Base-by-base conservation (phyloP, 2,329 filamentous ascomycete species). In the Phyllosticta paracitricarpa region DNA sequence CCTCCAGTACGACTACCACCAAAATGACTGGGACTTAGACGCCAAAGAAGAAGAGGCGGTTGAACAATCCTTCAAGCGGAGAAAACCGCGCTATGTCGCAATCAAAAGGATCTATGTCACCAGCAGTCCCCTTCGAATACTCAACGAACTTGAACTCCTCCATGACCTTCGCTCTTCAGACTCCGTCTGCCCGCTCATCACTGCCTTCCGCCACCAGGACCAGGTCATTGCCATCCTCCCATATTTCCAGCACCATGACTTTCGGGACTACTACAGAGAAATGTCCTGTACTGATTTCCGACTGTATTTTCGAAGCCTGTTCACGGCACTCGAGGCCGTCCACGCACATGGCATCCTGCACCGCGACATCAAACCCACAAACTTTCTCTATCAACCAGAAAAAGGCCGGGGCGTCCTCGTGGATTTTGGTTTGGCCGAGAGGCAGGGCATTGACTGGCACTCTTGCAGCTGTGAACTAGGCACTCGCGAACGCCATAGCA, bases 31-130 rank as follows among this genome's bases (percentile, higher is more conserved):
- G 91, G 92, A 97, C 70, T 73, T 88, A 51, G 81, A 83, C 54
- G 86, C 82, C 65, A 40, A 17, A 14, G 84, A 86, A 52, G 81
- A 85, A 61, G 79, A 82, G 56, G 75, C 79, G n/a, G 82, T 84
- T 68, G 91, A 86, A 84, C 79, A 81, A 22, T 83, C 85, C n/a
- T 88, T 86, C n/a, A 88, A 84, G 70, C 80, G 73, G 25, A 78
- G 77, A 57, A 81, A 78, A 66, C 80, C 88, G 25, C 89, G 88
- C 71, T 97, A 88, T 70, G 95, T 99, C 64, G 94, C 95, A 22
- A 89, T 99, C 75, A 99, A 99, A 78, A 99, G 99, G 78, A 99
- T 99, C 68, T 99, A 99, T 74, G 94, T 97, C 65, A 99, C 95
- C 0, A 97, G 92, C 64, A 97, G 91, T 66, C 94, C 94, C 0